A percentile compares a stretch with the other conserved stretches of the same genome.
phyloP scores from a whole-genome alignment of 2,329 filamentous ascomycete genomes.

The Elsinoe fawcettii region DNA sequence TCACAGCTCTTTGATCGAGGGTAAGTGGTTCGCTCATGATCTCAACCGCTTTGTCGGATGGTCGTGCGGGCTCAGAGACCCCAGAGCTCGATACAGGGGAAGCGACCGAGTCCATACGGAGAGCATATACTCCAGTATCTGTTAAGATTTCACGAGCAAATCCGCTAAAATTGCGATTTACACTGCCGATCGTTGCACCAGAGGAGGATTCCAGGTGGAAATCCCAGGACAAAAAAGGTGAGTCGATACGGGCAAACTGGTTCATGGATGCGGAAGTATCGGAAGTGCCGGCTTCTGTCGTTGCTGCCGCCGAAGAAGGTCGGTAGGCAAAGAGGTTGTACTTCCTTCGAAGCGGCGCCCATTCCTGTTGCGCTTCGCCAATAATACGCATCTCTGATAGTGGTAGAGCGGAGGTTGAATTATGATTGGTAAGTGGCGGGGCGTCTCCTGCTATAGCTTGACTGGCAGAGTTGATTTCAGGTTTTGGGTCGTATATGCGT shows the following conservation, averaged over 20 bases:
- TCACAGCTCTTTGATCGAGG: slow-evolving; percentile 57
- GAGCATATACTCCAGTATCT: slow-evolving; percentile 56
- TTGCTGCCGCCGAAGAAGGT: slow-evolving; percentile 32
- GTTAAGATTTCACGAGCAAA: slow-evolving; percentile 59
- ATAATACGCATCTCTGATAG: slow-evolving; percentile 54
- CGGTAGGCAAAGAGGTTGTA: slow-evolving; percentile 58
- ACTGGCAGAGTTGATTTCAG: not conserved
- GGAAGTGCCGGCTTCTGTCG: slow-evolving; percentile 44
- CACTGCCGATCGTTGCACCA: slow-evolving; percentile 47
- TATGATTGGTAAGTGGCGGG: slow-evolving; percentile 38
- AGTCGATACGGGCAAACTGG: slow-evolving; percentile 56
- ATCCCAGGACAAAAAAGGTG: slow-evolving; percentile 58
- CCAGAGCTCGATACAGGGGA: slow-evolving; percentile 22
- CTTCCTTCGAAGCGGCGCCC: slow-evolving; percentile 54
- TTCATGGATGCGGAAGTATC: slow-evolving; percentile 38
- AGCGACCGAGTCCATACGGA: slow-evolving; percentile 51
- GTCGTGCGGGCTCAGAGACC: slow-evolving; percentile 25
- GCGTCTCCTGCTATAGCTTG: slow-evolving; percentile 31
- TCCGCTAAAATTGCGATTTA: slow-evolving; percentile 56
- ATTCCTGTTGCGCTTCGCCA: slow-evolving; percentile 56
- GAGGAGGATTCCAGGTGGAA: slow-evolving; percentile 50
- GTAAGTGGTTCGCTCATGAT: slow-evolving; percentile 46
- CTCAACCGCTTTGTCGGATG: not conserved
- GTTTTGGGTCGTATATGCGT: slow-evolving; percentile 45
- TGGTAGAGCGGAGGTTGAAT: slow-evolving; percentile 39